Conservation (phyloP, 2,329 filamentous ascomycete genomes). For the Colletotrichum cordylinicola region DNA sequence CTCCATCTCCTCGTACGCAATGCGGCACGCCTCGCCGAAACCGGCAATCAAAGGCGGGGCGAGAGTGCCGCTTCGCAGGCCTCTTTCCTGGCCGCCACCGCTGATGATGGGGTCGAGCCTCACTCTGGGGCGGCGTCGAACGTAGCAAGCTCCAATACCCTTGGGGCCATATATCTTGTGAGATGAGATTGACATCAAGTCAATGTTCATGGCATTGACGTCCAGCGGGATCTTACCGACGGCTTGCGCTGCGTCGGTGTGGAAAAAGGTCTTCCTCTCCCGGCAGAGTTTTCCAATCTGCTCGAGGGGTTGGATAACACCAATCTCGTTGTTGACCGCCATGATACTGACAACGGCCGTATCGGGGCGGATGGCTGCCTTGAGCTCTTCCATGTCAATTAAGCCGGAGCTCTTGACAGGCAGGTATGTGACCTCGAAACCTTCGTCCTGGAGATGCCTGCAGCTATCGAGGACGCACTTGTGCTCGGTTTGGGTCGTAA, state of each 20-base stretch:
- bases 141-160: constrained; percentile 95
- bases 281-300: constrained; percentile 94
- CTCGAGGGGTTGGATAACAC: constrained; percentile 95
- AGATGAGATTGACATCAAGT: constrained; percentile 97
- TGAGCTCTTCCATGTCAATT: constrained; percentile 81
- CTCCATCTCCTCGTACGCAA: constrained; percentile 87
- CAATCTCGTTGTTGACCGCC: constrained; percentile 99
- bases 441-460: constrained; percentile 94
- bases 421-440: constrained; percentile 95
- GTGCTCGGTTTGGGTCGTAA: constrained; percentile 97
- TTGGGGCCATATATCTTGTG: constrained; percentile 99
- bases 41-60: constrained; percentile 89
- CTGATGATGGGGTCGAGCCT: constrained; percentile 95
- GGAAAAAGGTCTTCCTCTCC: constrained; percentile 94
- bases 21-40: constrained; percentile 93
- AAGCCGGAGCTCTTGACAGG: constrained; percentile 89
- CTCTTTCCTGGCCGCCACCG: constrained; percentile 94
- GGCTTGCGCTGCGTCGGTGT: constrained; percentile 94
- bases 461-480: constrained; percentile 99
- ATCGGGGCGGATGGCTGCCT: constrained; percentile 88
- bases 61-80: constrained; percentile 90
- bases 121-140: constrained; percentile 89
- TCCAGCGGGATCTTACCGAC: constrained; percentile 98
- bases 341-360: constrained; percentile 95
- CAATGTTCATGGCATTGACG: constrained; percentile 97